phyloP scores from a whole-genome alignment of 2,329 filamentous ascomycete genomes.

The Fusarium scirpi region DNA sequence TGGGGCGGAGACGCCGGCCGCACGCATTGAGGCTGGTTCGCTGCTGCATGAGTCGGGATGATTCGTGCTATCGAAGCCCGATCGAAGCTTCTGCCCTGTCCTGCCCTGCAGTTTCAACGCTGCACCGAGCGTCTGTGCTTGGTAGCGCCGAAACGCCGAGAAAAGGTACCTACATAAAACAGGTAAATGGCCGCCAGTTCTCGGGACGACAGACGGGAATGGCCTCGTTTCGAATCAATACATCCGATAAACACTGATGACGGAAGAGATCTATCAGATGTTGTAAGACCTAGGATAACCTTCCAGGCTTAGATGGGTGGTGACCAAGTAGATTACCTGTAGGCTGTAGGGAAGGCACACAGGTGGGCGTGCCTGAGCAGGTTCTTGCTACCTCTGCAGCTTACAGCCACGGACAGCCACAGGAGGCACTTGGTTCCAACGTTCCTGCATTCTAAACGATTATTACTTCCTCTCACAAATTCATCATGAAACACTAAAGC shows the following conservation, averaged over 20 bases:
- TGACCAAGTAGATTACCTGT: neutral
- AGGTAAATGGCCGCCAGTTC: slow-evolving; percentile 3
- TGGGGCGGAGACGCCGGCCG: slow-evolving; percentile 43
- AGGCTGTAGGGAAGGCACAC: neutral
- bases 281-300: neutral
- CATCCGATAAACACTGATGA: neutral
- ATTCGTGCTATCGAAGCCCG: slow-evolving; percentile 48
- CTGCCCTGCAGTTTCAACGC: slow-evolving; percentile 33
- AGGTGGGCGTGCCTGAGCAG: neutral
- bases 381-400: neutral
- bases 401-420: neutral
- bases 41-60: slow-evolving; percentile 37
- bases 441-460: slow-evolving; percentile 11
- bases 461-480: neutral
- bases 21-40: slow-evolving; percentile 35
- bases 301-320: neutral
- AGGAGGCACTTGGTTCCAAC: neutral
- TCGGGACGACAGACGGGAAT: slow-evolving; percentile 10
- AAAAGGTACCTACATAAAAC: slow-evolving; percentile 1
- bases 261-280: neutral
- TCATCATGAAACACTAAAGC: neutral
- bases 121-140: slow-evolving; percentile 32
- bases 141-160: slow-evolving; percentile 42
- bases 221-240: neutral
- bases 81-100: slow-evolving; percentile 48